These are phyloP conservation scores for Adansonia rubrostipa DNA, from an alignment of 441 rosid species.

Conservation along the genomic window DNA sequence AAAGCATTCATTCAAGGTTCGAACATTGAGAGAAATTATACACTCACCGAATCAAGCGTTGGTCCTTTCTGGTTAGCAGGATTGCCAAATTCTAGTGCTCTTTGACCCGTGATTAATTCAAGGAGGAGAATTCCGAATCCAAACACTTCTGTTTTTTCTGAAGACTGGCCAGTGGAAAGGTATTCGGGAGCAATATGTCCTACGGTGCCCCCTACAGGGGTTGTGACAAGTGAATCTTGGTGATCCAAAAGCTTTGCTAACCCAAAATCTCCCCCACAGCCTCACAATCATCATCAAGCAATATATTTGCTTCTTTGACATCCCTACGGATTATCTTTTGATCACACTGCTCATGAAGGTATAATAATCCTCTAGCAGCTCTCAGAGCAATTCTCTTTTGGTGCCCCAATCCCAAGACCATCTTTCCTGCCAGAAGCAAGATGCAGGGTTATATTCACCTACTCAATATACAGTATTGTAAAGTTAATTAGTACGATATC, in stretches of 20 bases:
- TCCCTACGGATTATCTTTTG: slow-evolving; percentile 96
- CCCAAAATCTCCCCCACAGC: slow-evolving; percentile 97
- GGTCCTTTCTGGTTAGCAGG: slow-evolving; percentile 73
- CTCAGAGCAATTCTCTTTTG: slow-evolving; percentile 66
- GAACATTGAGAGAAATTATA: neutral
- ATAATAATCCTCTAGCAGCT: slow-evolving; percentile 84
- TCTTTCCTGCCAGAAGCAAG: slow-evolving; percentile 46
- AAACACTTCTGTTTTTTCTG: slow-evolving; percentile 93
- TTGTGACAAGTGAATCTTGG: slow-evolving; percentile 72
- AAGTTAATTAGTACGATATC: no score
- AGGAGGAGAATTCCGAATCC: slow-evolving; percentile 79
- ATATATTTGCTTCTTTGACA: slow-evolving; percentile 92
- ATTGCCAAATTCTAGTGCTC: slow-evolving; percentile 73
- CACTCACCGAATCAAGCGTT: slow-evolving; percentile 69
- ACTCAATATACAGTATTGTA: neutral
- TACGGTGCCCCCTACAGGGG: slow-evolving; percentile 76
- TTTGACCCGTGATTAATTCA: slow-evolving; percentile 67
- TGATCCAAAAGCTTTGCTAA: slow-evolving; percentile 84
- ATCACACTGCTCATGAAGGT: slow-evolving; percentile 95
- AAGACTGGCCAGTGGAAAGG: slow-evolving; percentile 87
- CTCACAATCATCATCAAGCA: slow-evolving; percentile 87
- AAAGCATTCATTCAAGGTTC: no score
- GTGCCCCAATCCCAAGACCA: slow-evolving; percentile 65
- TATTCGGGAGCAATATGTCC: slow-evolving; percentile 83
- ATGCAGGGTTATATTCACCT: neutral